Base-by-base conservation (phyloP, 2,329 filamentous ascomycete genomes). In the Daldinia sp. region DNA sequence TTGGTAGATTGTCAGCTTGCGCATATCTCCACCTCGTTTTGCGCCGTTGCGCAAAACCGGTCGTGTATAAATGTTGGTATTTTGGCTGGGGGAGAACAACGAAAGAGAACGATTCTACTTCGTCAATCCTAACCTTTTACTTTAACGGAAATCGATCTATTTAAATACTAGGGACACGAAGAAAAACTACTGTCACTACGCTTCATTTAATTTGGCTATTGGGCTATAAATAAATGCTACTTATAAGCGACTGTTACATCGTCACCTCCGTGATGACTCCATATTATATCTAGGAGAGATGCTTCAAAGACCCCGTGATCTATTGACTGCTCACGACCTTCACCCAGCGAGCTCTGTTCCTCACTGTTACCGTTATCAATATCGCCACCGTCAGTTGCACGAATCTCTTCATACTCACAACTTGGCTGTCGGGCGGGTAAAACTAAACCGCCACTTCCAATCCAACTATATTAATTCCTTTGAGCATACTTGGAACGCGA, bases 231-330 rank as follows among this genome's bases (percentile, higher is more conserved):
- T 59, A 57, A 69, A 63, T 67, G 65, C 58, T 61, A 60, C 68
- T 65, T 69, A 71, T 51, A 65, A 63, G 42, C 62, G 58, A 65
- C 63, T 15, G 13, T 41, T 50, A 26, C 54, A 56, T 57, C 69
- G 53, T 64, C 67, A 67, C 67, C 69, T 66, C 20, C 69, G 74
- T 75, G 73, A 76, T 76, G 74, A 75, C 70, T 72, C 63, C 42
- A 59, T 60, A 65, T 65, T 60, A 60, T 68, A 67, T 70, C 66
- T 73, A 73, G 67, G 72, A 72, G 75, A 73, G 56, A 77, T 77
- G 75, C 73, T 76, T 74, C 72, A 72, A 73, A 73, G 72, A 72
- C 69, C 74, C 64, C 69, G 60, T 51, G 61, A 75, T 72, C 55
- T 74, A 69, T 48, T 68, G 44, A 70, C 58, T 63, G 63, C 51